Evolutionary conservation across 495 filamentous ascomycete genomes (phyloP).

Genomic region (Podospora comata): DNA sequence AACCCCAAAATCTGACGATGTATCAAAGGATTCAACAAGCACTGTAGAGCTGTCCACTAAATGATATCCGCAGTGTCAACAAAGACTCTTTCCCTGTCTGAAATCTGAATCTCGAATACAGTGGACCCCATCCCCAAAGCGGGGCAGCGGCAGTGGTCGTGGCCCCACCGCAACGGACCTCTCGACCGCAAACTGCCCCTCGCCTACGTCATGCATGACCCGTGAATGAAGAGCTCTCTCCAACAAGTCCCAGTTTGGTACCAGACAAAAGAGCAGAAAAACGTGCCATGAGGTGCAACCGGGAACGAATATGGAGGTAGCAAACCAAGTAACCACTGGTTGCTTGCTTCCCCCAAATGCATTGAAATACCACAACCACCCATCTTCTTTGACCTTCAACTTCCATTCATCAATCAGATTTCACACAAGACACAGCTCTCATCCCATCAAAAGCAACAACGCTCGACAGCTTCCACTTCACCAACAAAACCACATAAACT

Average conservation of each 20-base stretch:
- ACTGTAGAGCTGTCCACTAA: not conserved
- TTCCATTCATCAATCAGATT: not conserved
- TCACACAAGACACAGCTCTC: not conserved
- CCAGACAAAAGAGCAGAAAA: not conserved
- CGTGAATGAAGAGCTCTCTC: conserved; percentile 7
- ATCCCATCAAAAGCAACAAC: conserved; percentile 1
- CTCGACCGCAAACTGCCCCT: not conserved
- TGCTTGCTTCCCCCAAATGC: not conserved
- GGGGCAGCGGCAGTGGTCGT: not conserved
- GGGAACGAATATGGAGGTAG: not conserved
- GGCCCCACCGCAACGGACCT: conserved; percentile 2
- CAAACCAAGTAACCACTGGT: not conserved
- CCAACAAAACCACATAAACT: conserved; percentile 1
- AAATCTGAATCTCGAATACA: not conserved
- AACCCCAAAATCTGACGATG: not conserved
- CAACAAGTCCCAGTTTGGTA: not conserved
- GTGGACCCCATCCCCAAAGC: not conserved
- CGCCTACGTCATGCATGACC: conserved; percentile 10
- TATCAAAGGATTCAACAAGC: not conserved
- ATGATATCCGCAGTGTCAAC: not conserved
- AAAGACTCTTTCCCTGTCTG: not conserved
- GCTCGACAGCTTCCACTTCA: not conserved
- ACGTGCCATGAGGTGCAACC: not conserved
- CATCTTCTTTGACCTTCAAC: not conserved
- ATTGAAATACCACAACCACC: not conserved